A percentile compares a stretch with the other conserved stretches of the same genome.
Conservation (phyloP, 1,284 basidiomycete genomes). For the Rhodotorula glutinis region DNA sequence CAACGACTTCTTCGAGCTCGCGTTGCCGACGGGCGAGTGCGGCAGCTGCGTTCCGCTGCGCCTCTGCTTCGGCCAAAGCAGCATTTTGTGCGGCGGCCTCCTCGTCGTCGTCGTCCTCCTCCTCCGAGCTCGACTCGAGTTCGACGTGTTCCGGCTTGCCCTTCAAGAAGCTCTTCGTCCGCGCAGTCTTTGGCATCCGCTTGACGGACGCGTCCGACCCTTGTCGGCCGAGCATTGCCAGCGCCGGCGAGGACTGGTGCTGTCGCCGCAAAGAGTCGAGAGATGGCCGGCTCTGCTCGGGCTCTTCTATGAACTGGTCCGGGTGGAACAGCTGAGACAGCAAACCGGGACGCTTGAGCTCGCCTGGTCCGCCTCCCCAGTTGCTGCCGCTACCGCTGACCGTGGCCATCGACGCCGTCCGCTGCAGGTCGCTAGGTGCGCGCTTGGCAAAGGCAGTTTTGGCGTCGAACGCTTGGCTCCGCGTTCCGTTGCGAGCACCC, state of each 20-base stretch:
- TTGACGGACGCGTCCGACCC: slow-evolving; percentile 57
- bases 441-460: slow-evolving; percentile 5
- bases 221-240: slow-evolving; percentile 49
- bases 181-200: slow-evolving; percentile 31
- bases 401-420: slow-evolving; percentile 17
- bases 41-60: slow-evolving; percentile 16
- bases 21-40: slow-evolving; percentile 22
- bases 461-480: neutral
- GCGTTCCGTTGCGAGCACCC: neutral
- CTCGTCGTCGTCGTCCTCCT: slow-evolving; percentile 54
- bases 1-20: slow-evolving; percentile 52
- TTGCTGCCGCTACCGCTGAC: neutral
- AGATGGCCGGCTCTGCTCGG: slow-evolving; percentile 3
- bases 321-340: slow-evolving; percentile 42
- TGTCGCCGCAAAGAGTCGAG: slow-evolving; percentile 13
- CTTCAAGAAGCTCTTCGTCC: slow-evolving; percentile 33
- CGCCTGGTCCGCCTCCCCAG: slow-evolving; percentile 19
- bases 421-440: slow-evolving; percentile 7
- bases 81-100: slow-evolving; percentile 14
- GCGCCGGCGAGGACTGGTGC: slow-evolving; percentile 42
- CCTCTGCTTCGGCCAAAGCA: neutral
- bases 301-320: slow-evolving; percentile 30
- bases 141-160: slow-evolving; percentile 65
- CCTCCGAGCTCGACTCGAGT: slow-evolving; percentile 65
- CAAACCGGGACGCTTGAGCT: slow-evolving; percentile 34